Base-by-base conservation (phyloP, 2,329 filamentous ascomycete genomes). In the Diaporthe sp. region DNA sequence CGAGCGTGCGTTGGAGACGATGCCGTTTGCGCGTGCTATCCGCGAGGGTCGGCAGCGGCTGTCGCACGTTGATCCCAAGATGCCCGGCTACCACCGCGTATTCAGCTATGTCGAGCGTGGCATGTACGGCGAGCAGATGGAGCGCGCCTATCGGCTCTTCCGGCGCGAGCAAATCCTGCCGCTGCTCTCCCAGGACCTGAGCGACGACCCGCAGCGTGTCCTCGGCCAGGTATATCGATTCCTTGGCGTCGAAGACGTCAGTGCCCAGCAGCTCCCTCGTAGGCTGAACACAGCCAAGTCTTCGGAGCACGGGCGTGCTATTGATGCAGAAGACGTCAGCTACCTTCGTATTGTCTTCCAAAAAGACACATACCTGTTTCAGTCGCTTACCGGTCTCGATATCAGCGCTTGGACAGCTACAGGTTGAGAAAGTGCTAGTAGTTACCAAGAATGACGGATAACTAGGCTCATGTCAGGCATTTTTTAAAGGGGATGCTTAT, bases 381-480 rank as follows among this genome's bases (percentile, higher is more conserved):
- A 22, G 17, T 47, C 44, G 44, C 17, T 47, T 13, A 47, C 17
- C 17, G 44, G 44, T 22, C 44, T 47, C 17, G 44, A 47, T 22
- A 15, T 13, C 19, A 51, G 4, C 70, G 56, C 56, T 65, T 72
- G 70, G 44, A 35, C 5, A 77, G 2, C 75, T 39, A 39, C 37
- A 39, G 37, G 13, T 39, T n/a, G n/a, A n/a, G n/a, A n/a, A n/a
- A n/a, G n/a, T n/a, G n/a, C n/a, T n/a, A n/a, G n/a, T n/a, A n/a
- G n/a, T n/a, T n/a, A n/a, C n/a, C n/a, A n/a, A n/a, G n/a, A n/a
- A n/a, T n/a, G n/a, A n/a, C n/a, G n/a, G n/a, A n/a, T n/a, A n/a
- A n/a, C n/a, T n/a, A n/a, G n/a, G n/a, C n/a, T n/a, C n/a, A n/a
- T n/a, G n/a, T n/a, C n/a, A n/a, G n/a, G n/a, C n/a, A n/a, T n/a